Conservation (phyloP, 441 rosid genomes). For the Caryocar brasiliense region DNA sequence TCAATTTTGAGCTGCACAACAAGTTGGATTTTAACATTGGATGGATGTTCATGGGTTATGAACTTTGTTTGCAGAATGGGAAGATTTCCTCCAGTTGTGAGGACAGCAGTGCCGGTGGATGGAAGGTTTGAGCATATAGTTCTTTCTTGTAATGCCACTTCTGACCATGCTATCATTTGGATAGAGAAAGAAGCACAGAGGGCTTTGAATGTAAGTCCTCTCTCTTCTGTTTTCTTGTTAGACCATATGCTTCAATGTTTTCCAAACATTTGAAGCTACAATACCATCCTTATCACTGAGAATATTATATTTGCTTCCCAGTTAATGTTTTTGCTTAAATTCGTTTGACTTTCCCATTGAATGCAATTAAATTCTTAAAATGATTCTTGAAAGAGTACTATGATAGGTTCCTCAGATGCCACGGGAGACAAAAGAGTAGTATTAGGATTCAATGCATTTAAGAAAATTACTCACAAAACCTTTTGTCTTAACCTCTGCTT, state of each 20-base stretch:
- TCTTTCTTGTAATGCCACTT: slow-evolving; percentile 85
- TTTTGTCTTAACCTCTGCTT: neutral
- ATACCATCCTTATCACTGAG: too few relatives aligned
- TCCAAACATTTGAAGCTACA: too few relatives aligned
- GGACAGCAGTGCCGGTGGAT: slow-evolving; percentile 87
- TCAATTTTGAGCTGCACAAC: neutral
- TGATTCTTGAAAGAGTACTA: too few relatives aligned
- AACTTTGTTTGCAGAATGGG: slow-evolving; percentile 43
- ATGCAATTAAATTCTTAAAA: too few relatives aligned
- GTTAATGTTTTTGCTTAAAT: too few relatives aligned
- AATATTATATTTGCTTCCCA: too few relatives aligned
- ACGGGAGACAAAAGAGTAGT: too few relatives aligned
- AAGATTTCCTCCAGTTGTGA: slow-evolving; percentile 78
- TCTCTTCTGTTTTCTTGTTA: too few relatives aligned
- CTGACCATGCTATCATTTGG: slow-evolving; percentile 89
- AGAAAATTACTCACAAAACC: neutral
- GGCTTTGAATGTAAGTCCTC: slow-evolving; percentile 56
- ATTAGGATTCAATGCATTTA: neutral
- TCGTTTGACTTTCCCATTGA: too few relatives aligned
- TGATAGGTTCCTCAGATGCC: too few relatives aligned
- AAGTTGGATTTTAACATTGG: neutral
- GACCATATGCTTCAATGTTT: too few relatives aligned
- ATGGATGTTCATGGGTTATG: neutral
- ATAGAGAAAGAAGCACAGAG: slow-evolving; percentile 70
- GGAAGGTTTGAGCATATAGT: slow-evolving; percentile 93